These are phyloP conservation scores for Pleurozium schreberi DNA, from an alignment of 225 moss, liverwort and hornwort species.

Conservation along the genomic window DNA sequence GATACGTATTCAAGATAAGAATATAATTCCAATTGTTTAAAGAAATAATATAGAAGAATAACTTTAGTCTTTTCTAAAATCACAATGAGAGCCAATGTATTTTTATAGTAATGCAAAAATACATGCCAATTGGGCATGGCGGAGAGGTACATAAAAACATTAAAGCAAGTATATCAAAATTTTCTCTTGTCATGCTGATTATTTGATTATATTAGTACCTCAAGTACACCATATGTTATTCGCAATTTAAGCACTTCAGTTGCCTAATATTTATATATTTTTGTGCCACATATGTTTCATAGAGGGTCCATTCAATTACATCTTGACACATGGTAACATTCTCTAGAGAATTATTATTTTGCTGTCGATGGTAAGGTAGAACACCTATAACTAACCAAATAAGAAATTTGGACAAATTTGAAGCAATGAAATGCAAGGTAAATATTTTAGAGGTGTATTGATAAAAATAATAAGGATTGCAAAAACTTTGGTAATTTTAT, in stretches of 20 bases:
- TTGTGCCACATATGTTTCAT: too few species aligned
- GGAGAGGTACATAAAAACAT: not conserved
- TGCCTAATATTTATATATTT: not conserved
- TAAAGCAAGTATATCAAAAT: not conserved
- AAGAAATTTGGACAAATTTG: too few species aligned
- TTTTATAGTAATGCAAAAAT: not conserved
- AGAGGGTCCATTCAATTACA: not conserved
- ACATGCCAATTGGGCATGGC: fast-evolving
- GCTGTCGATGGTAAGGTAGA: not conserved
- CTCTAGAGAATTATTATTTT: not conserved
- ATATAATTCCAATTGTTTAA: not conserved
- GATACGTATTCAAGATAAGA: too few species aligned
- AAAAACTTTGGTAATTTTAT: too few species aligned
- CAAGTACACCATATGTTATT: fast-evolving
- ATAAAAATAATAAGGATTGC: too few species aligned
- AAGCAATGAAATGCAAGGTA: too few species aligned
- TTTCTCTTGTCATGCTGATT: too few species aligned
- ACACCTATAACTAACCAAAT: too few species aligned
- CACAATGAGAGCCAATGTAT: too few species aligned
- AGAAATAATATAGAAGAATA: too few species aligned
- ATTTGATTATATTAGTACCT: too few species aligned
- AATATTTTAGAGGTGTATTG: too few species aligned
- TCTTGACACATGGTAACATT: not conserved
- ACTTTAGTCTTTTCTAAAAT: not conserved
- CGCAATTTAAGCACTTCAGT: not conserved